Conservation (phyloP, 495 filamentous ascomycete genomes). For the Penicillium atrosanguineum region DNA sequence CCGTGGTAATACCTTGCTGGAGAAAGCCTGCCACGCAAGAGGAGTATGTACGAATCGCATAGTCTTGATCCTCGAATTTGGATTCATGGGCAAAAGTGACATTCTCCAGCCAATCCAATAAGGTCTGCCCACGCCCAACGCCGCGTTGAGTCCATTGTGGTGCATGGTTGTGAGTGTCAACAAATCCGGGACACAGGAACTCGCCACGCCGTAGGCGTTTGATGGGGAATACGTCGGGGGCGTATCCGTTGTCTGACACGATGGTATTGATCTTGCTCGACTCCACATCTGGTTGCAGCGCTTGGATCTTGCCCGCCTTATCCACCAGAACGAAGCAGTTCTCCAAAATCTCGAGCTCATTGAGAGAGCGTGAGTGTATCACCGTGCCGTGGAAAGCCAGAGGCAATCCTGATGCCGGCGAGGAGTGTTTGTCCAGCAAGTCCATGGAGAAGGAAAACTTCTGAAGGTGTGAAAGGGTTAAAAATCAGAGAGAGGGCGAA, state of each 20-base stretch:
- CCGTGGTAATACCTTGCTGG: conserved; percentile 63
- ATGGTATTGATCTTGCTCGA: conserved; percentile 19
- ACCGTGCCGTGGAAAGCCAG: conserved; percentile 52
- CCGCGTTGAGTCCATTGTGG: conserved; percentile 63
- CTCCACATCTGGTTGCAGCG: conserved; percentile 20
- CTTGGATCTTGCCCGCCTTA: conserved; percentile 40
- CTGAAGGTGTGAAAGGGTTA: background rate
- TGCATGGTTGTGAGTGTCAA: conserved; percentile 66
- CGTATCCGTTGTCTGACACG: conserved; percentile 26
- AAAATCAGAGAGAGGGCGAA: background rate
- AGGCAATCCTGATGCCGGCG: conserved; percentile 18
- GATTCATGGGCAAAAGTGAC: conserved; percentile 65
- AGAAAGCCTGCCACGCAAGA: conserved; percentile 56
- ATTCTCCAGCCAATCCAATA: conserved; percentile 58
- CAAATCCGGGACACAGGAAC: conserved; percentile 60
- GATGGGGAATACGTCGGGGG: conserved; percentile 32
- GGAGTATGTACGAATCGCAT: conserved; percentile 53
- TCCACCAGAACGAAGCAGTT: conserved; percentile 44
- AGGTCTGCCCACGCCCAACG: conserved; percentile 53
- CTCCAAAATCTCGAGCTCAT: conserved; percentile 47
- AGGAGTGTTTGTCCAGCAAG: conserved; percentile 10
- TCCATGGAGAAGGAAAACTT: conserved; percentile 5
- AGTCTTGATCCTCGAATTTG: conserved; percentile 49
- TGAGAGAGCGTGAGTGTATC: conserved; percentile 45
- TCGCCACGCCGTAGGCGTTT: conserved; percentile 45